Conservation (phyloP, 169 alveolate species). For the Plasmodium gonderi region DNA sequence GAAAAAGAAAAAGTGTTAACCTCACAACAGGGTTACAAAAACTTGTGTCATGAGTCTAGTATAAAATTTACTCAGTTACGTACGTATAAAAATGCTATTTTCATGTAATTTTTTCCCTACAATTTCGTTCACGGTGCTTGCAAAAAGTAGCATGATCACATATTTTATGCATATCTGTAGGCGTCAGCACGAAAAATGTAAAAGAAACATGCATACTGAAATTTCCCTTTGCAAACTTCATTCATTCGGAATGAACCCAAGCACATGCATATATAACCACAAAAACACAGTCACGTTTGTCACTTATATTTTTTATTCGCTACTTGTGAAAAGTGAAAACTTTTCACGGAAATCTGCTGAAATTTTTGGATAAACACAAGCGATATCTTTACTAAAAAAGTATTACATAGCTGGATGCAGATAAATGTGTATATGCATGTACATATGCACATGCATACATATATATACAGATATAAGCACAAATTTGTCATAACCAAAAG, state of each 20-base stretch:
- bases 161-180: too few relatives aligned
- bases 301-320: background rate
- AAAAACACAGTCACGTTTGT: background rate
- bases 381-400: too few relatives aligned
- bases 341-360: too few relatives aligned
- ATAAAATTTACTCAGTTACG: too few relatives aligned
- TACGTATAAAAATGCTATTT: too few relatives aligned
- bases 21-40: background rate
- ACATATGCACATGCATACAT: background rate
- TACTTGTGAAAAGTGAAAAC: background rate
- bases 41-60: background rate
- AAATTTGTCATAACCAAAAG: background rate
- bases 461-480: background rate
- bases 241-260: background rate
- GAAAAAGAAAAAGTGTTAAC: too few relatives aligned
- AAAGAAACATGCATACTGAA: background rate
- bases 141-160: too few relatives aligned
- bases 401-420: too few relatives aligned
- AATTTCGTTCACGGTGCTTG: too few relatives aligned
- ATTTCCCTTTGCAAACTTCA: background rate
- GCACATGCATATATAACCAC: background rate
- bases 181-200: background rate
- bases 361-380: too few relatives aligned
- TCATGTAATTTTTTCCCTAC: too few relatives aligned
- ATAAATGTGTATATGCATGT: background rate